Conservation (phyloP, 805 yeast species). For the Limtongia smithiae region DNA sequence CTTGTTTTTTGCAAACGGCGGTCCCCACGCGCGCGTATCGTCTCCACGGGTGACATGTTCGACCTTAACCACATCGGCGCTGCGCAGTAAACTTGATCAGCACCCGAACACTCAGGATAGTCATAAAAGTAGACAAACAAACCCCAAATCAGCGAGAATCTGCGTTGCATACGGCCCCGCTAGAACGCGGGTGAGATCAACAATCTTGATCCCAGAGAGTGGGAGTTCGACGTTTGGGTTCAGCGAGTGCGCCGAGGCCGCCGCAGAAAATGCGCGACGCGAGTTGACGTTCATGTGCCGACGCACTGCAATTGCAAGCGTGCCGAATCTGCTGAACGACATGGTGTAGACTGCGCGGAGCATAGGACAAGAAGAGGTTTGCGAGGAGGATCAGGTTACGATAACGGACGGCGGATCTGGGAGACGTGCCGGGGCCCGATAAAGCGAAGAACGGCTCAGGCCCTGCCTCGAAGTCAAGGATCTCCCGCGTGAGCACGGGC, state of each 20-base stretch:
- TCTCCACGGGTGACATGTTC: slow-evolving; percentile 45
- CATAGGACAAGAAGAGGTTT: no score
- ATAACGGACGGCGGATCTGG: no score
- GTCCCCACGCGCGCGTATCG: slow-evolving; percentile 46
- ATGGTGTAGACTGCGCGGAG: no score
- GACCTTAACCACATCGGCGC: slow-evolving; percentile 43
- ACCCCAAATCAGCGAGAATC: slow-evolving; percentile 42
- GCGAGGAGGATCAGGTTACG: no score
- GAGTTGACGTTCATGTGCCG: neutral
- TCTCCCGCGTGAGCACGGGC: no score
- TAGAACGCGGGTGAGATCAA: slow-evolving; percentile 43
- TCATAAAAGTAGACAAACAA: neutral
- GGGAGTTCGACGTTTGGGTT: slow-evolving; percentile 31
- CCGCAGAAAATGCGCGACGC: neutral
- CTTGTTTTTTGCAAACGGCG: slow-evolving; percentile 39
- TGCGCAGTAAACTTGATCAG: neutral
- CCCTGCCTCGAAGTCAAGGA: no score
- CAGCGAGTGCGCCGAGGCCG: neutral
- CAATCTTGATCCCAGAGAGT: slow-evolving; percentile 37
- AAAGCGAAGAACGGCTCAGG: no score
- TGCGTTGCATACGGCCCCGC: slow-evolving; percentile 46
- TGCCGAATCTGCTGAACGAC: no score
- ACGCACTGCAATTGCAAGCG: neutral
- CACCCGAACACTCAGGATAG: neutral
- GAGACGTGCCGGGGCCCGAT: no score